phyloP scores from a whole-genome alignment of 495 filamentous ascomycete genomes.

The Aspergillus baeticus region DNA sequence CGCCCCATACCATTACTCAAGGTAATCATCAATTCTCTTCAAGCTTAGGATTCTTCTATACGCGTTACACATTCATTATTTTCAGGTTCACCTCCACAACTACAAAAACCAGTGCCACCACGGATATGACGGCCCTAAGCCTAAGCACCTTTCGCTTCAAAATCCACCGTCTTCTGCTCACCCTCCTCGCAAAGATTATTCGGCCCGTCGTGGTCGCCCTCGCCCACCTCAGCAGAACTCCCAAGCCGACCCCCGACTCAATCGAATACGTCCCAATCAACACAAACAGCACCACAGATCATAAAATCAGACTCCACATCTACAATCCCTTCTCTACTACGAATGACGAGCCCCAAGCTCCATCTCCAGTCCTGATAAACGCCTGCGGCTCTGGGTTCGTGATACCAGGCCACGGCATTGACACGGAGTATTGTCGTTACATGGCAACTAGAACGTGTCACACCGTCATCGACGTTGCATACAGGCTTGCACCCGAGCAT shows the following conservation, averaged over 20 bases:
- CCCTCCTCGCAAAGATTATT: not conserved
- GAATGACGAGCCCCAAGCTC: not conserved
- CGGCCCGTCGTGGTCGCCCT: not conserved
- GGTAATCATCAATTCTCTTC: too few species aligned
- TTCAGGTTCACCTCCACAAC: too few species aligned
- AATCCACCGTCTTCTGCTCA: not conserved
- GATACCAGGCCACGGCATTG: constrained; percentile 38
- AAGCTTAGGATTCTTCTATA: too few species aligned
- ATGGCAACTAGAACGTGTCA: constrained; percentile 31
- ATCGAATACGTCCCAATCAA: not conserved
- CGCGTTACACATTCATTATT: too few species aligned
- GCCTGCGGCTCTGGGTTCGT: constrained; percentile 45
- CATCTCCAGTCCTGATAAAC: constrained; percentile 42
- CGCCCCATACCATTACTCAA: too few species aligned
- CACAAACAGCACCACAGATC: not conserved
- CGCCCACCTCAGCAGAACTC: not conserved
- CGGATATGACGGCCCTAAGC: not conserved
- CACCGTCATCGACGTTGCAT: constrained; percentile 55
- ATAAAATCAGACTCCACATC: not conserved
- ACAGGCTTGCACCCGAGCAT: constrained; percentile 75
- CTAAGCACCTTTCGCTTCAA: not conserved
- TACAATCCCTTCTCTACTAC: not conserved
- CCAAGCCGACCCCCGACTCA: not conserved
- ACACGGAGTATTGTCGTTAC: constrained; percentile 39
- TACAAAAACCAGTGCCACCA: too few species aligned